phyloP scores from a whole-genome alignment of 371 early-diverging fungal species.

The Entomophthora muscae region DNA sequence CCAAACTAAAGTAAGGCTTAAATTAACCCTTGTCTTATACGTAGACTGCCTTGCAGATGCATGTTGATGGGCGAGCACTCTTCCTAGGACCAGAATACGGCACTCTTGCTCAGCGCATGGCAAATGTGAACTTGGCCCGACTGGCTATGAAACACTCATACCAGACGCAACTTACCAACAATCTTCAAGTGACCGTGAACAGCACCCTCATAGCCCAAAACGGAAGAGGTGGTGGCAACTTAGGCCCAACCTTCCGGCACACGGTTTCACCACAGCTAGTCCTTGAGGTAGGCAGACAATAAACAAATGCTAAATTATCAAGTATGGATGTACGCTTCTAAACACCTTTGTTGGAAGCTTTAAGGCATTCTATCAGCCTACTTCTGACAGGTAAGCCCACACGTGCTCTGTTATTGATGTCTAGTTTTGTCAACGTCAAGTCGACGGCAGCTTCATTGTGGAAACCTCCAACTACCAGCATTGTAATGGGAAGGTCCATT shows the following conservation, averaged over 20 bases:
- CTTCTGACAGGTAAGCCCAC: constrained; percentile 30
- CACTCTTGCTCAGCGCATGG: background rate
- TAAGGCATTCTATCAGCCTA: constrained; percentile 48
- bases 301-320: constrained; percentile 2
- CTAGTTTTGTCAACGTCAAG: background rate
- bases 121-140: background rate
- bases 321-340: constrained; percentile 38
- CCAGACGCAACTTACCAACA: constrained; percentile 47
- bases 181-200: constrained; percentile 37
- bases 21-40: background rate
- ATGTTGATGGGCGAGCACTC: background rate
- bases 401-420: background rate
- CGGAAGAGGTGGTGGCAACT: constrained; percentile 60
- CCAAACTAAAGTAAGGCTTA: constrained; percentile 29
- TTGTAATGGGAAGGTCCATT: constrained; percentile 45
- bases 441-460: constrained; percentile 16
- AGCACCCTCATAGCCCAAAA: constrained; percentile 50
- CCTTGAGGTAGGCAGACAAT: constrained; percentile 30
- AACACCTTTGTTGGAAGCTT: constrained; percentile 31
- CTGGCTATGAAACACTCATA: background rate
- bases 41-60: constrained; percentile 1
- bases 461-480: constrained; percentile 39
- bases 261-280: constrained; percentile 46
- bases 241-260: constrained; percentile 52
- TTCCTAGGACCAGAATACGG: background rate